Percentiles rank a stretch among this genome's conserved stretches.
phyloP scores from a whole-genome alignment of 192 early-diverging fungal genomes.

The Backusella tuberculispora region DNA sequence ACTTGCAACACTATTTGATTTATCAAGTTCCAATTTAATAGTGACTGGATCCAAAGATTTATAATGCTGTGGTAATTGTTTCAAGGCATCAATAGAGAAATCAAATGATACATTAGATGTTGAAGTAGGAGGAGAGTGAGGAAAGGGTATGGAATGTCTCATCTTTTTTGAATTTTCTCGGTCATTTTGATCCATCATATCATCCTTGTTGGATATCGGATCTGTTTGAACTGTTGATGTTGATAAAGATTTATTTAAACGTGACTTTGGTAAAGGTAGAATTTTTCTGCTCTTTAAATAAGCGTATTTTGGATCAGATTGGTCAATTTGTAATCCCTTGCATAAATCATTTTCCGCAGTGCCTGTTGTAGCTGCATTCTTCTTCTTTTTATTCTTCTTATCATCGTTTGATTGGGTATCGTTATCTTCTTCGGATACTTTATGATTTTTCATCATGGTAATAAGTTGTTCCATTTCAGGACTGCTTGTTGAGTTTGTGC shows the following conservation, averaged over 20 bases:
- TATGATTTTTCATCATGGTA: conserved; percentile 23
- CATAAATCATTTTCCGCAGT: neutral
- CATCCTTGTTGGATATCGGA: neutral
- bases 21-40: neutral
- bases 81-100: neutral
- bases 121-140: neutral
- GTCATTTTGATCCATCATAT: neutral
- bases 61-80: neutral
- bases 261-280: conserved; percentile 26
- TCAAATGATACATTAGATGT: neutral
- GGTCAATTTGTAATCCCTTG: neutral
- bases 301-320: neutral
- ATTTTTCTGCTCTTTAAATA: conserved; percentile 13
- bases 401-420: neutral
- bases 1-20: neutral
- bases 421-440: conserved; percentile 17
- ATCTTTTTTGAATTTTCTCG: conserved; percentile 22
- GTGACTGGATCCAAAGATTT: neutral
- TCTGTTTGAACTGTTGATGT: neutral
- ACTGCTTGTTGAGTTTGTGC: neutral
- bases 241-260: neutral
- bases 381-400: neutral
- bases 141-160: neutral
- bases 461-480: conserved; percentile 20
- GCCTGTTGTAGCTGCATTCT: neutral